phyloP scores from a whole-genome alignment of 345 rosid species.

The Eucalyptus grandis region DNA sequence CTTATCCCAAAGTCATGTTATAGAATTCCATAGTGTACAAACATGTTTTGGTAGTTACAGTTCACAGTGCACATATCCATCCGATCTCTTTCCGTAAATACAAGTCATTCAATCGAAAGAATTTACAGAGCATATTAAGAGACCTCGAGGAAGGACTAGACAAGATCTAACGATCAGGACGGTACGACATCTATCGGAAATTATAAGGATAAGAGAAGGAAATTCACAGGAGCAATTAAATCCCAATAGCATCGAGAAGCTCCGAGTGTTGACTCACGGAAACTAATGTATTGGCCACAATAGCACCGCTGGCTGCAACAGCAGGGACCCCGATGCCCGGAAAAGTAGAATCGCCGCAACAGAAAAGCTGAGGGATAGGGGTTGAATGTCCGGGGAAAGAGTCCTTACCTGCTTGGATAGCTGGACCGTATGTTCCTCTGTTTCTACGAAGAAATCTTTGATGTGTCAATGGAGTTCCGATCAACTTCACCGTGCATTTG shows the following conservation, averaged over 20 bases:
- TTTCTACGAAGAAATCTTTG: constrained; percentile 66
- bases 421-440: constrained; percentile 86
- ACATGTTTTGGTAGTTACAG: background rate
- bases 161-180: background rate
- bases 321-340: constrained; percentile 95
- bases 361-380: constrained; percentile 64
- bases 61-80: background rate
- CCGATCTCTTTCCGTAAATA: background rate
- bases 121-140: background rate
- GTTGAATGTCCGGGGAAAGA: constrained; percentile 82
- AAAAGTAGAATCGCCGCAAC: constrained; percentile 91
- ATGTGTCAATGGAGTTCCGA: constrained; percentile 87
- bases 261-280: constrained; percentile 67
- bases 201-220: background rate
- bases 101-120: background rate
- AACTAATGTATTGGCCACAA: constrained; percentile 80
- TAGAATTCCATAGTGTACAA: background rate
- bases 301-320: constrained; percentile 91
- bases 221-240: constrained; percentile 3
- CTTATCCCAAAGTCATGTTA: background rate
- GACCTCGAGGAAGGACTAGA: background rate
- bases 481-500: constrained; percentile 70
- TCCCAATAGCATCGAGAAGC: constrained; percentile 83
- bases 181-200: background rate
- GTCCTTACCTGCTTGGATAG: constrained; percentile 72